Conservation (phyloP, 2,329 filamentous ascomycete genomes). For the Aspergillus oerlinghausenensis region DNA sequence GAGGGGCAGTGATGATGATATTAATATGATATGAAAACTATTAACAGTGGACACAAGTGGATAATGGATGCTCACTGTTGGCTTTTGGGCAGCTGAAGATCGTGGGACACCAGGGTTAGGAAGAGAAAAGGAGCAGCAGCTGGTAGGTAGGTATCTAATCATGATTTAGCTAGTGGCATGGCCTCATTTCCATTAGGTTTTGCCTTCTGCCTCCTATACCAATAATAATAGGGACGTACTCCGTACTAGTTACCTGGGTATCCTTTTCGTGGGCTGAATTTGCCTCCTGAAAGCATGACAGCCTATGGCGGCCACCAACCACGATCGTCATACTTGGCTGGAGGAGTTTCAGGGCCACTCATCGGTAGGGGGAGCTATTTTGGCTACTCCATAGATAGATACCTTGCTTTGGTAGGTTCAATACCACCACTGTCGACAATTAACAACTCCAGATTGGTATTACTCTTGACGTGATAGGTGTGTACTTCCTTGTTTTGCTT, state of each 20-base stretch:
- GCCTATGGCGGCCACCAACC: slow-evolving; percentile 10
- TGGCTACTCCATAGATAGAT: neutral
- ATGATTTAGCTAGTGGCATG: neutral
- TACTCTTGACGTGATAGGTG: slow-evolving; percentile 4
- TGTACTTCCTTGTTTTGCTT: slow-evolving; percentile 1
- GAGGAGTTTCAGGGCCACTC: slow-evolving; percentile 1
- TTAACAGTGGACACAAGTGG: neutral
- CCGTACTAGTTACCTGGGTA: neutral
- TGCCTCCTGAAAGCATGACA: slow-evolving; percentile 14
- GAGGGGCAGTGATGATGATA: neutral
- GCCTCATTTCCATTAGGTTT: neutral
- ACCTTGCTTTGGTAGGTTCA: neutral
- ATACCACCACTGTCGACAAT: neutral
- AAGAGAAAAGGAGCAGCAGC: neutral
- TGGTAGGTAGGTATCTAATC: neutral
- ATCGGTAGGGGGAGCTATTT: neutral
- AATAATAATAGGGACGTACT: neutral
- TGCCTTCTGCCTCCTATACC: neutral
- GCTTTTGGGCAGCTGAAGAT: neutral
- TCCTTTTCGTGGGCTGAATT: slow-evolving; percentile 4
- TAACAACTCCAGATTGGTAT: neutral
- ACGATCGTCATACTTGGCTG: slow-evolving; percentile 7
- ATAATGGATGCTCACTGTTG: neutral
- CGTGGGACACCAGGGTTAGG: neutral
- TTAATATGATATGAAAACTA: neutral